Percentiles rank a stretch among this genome's conserved stretches.
Conservation (phyloP, 208 protist species). For the Herpetomonas tarakana region DNA sequence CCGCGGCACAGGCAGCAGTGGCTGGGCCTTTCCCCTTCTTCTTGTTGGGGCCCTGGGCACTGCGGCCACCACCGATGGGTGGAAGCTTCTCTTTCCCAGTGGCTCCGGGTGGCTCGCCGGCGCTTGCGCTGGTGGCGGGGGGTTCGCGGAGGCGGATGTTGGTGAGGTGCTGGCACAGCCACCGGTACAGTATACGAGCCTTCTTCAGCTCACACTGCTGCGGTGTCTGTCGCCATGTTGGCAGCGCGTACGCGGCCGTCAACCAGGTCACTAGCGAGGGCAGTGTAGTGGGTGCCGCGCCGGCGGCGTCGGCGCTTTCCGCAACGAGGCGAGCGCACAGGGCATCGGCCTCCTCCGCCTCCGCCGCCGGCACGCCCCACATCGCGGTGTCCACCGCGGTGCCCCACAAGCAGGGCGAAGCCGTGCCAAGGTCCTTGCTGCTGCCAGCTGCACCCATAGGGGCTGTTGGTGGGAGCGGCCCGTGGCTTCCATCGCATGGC, state of each 20-base stretch:
- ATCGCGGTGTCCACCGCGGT: constrained; percentile 27
- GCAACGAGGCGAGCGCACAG: constrained; percentile 20
- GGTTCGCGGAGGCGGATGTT: constrained; percentile 9
- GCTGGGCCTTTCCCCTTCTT: constrained; percentile 9
- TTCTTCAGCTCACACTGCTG: constrained; percentile 57
- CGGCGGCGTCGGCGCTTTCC: too few relatives aligned
- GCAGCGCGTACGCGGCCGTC: constrained; percentile 30
- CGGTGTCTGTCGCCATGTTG: constrained; percentile 64
- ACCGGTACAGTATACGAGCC: constrained; percentile 58
- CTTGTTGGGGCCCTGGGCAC: neutral
- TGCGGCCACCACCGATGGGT: neutral
- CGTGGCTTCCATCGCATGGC: too few relatives aligned
- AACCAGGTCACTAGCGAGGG: constrained; percentile 21
- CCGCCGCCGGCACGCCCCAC: constrained; percentile 40
- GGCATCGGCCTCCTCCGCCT: constrained; percentile 36
- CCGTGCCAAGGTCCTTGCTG: neutral
- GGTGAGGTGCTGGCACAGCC: constrained; percentile 57
- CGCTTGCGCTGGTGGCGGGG: neutral
- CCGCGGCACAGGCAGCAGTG: constrained; percentile 4
- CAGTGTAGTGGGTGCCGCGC: too few relatives aligned
- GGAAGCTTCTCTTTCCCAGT: neutral
- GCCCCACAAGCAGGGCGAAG: neutral
- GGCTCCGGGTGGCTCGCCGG: neutral
- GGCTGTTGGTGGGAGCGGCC: too few relatives aligned
- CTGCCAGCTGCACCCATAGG: neutral